Evolutionary conservation across 331 rosid genomes (phyloP).

Genomic region (Spiraea crenata): DNA sequence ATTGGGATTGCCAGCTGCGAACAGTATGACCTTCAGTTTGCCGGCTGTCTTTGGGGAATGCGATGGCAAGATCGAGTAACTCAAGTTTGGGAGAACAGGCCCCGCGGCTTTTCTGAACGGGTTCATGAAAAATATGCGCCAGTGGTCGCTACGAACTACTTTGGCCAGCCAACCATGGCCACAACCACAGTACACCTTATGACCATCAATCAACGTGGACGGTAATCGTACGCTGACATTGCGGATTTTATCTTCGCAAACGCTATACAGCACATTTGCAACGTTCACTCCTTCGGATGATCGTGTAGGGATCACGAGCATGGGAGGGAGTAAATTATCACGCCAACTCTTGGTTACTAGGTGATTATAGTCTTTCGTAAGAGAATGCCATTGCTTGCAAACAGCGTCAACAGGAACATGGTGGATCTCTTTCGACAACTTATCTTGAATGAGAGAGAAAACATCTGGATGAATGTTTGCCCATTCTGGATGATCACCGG

Average conservation of each 20-base stretch:
- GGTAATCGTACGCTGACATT: too few species aligned
- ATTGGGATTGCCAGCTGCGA: neutral
- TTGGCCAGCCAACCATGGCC: constrained; percentile 5
- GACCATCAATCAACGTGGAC: too few species aligned
- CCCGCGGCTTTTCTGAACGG: neutral
- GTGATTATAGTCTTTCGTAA: neutral
- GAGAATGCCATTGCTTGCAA: neutral
- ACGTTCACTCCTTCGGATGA: too few species aligned
- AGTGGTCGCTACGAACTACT: neutral
- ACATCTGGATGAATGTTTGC: too few species aligned
- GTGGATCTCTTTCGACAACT: too few species aligned
- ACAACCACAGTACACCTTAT: neutral
- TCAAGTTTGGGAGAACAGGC: neutral
- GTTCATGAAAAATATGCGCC: neutral
- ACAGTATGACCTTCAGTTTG: neutral
- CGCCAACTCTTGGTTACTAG: neutral
- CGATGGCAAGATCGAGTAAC: too few species aligned
- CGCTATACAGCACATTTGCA: neutral
- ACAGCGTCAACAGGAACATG: neutral
- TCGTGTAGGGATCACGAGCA: too few species aligned
- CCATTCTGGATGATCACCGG: too few species aligned
- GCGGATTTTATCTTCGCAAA: neutral
- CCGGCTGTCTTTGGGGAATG: too few species aligned
- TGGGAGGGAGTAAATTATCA: too few species aligned
- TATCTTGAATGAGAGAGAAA: too few species aligned